These are phyloP conservation scores for Ochetophila trinervis DNA, from an alignment of 306 rosid species.

Conservation along the genomic window DNA sequence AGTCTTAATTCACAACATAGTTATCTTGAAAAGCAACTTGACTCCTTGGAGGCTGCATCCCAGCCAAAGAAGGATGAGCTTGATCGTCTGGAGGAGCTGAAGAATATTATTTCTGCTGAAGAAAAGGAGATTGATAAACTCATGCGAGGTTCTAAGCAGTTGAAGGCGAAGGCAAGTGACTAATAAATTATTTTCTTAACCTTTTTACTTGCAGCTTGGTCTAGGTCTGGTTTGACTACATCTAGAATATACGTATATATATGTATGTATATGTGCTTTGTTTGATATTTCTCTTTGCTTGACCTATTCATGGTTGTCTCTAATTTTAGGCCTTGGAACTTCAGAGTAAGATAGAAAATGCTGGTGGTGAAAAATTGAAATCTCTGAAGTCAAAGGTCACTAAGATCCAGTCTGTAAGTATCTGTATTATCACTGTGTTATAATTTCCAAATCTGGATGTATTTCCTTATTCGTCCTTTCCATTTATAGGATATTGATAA, in stretches of 20 bases:
- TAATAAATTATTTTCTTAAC: constrained; percentile 13
- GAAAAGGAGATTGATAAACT: constrained; percentile 68
- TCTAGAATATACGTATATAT: not conserved
- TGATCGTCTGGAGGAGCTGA: constrained; percentile 59
- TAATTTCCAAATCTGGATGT: constrained; percentile 17
- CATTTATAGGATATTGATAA: constrained; percentile 78
- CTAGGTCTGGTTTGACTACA: not conserved
- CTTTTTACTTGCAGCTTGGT: constrained; percentile 18
- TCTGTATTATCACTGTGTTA: constrained; percentile 5
- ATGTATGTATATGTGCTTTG: not conserved
- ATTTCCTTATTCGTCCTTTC: constrained; percentile 30
- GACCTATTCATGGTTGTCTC: constrained; percentile 1
- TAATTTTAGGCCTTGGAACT: constrained; percentile 63
- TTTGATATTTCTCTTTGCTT: constrained; percentile 23
- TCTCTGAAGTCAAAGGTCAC: constrained; percentile 75
- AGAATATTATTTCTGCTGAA: constrained; percentile 55
- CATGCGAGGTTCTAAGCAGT: constrained; percentile 62
- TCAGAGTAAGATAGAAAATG: constrained; percentile 80
- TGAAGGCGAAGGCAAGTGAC: constrained; percentile 73
- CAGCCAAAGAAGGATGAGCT: constrained; percentile 70
- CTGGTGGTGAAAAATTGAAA: constrained; percentile 85
- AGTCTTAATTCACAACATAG: constrained; percentile 66
- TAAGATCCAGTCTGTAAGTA: constrained; percentile 85
- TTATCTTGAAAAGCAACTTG: constrained; percentile 81
- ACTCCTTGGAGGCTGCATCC: constrained; percentile 78